Evolutionary conservation across 495 filamentous ascomycete species (phyloP), one percentile per base, ranked within the genome.

Genomic region (Symbiotaphrina buchneri): DNA sequence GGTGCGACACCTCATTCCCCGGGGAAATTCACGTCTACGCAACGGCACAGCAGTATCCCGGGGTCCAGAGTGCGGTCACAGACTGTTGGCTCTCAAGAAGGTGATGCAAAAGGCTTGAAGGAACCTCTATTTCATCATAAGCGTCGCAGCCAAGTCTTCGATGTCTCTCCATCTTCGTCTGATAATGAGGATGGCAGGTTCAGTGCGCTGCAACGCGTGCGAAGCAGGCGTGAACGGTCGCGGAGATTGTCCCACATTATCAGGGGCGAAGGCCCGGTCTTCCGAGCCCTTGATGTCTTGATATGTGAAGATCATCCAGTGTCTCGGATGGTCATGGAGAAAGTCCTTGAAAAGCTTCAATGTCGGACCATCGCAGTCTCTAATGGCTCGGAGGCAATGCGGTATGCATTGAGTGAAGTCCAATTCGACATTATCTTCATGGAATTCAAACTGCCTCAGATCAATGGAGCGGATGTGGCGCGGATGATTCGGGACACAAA

Each of bases 231-330:
- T 5, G 83, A 93, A 48, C 92, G 83, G 45, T 90, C 87, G 15
- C 59, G 87, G 18, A 70, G 87, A 24, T 68, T 93, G 53, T 97
- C 87, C 1, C 78, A 85, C 38, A 79, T 95, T 34, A 78, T 68
- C 33, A 45, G 87, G 20, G 60, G 68, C 19, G 82, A 83, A 37
- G 76, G 78, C 0, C 90, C 90, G 8, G 53, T 70, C 21, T 97
- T 93, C 51, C 70, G 90, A 14, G 80, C 87, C 28, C 51, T 97
- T 23, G 83, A 97, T 51, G 75, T 97, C 13, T 62, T 97, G 18
- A 84, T 97, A 31, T 95, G 87, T 48, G 87, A 97, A 53, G 90
- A 95, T 48, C 87, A 95, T 46, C 90, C 90, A 1, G 82, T 95
- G n/a, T 93, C 85, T 10, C 67, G 83, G 27, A 60, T 95, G 50